phyloP scores from a whole-genome alignment of 345 rosid species.

The Nasturtium officinale region DNA sequence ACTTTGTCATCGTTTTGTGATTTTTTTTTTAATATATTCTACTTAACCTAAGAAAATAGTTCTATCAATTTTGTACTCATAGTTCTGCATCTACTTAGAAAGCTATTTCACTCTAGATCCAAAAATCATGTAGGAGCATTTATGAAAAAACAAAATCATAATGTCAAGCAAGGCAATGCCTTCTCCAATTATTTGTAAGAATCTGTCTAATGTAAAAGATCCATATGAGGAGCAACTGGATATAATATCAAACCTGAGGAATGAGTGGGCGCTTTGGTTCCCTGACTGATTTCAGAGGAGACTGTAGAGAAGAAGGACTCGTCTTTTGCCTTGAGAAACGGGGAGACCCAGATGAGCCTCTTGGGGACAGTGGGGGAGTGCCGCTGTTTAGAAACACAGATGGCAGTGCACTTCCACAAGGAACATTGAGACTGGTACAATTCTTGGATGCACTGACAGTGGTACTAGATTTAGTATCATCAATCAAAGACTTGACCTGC shows the following conservation, averaged over 20 bases:
- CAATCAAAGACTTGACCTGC: conserved; percentile 75
- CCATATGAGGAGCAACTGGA: not conserved
- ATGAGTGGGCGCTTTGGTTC: conserved; percentile 71
- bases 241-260: conserved; percentile 70
- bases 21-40: not conserved
- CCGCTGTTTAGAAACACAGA: conserved; percentile 80
- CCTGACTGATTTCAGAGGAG: conserved; percentile 64
- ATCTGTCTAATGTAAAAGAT: conserved; percentile 8
- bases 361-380: conserved; percentile 92
- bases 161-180: conserved; percentile 4
- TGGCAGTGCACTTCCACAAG: conserved; percentile 56
- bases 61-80: not conserved
- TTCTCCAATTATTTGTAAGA: not conserved
- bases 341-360: conserved; percentile 75
- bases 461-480: conserved; percentile 69
- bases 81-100: not conserved
- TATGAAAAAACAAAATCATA: not conserved
- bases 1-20: not conserved
- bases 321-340: conserved; percentile 63
- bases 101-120: not conserved
- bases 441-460: conserved; percentile 54
- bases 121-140: conserved; percentile 12
- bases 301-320: conserved; percentile 72
- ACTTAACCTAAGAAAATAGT: not conserved
- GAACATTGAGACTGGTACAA: conserved; percentile 47